Evolutionary conservation across 192 early-diverging fungal genomes (phyloP).

Genomic region (Gryganskiella cystojenkinii): DNA sequence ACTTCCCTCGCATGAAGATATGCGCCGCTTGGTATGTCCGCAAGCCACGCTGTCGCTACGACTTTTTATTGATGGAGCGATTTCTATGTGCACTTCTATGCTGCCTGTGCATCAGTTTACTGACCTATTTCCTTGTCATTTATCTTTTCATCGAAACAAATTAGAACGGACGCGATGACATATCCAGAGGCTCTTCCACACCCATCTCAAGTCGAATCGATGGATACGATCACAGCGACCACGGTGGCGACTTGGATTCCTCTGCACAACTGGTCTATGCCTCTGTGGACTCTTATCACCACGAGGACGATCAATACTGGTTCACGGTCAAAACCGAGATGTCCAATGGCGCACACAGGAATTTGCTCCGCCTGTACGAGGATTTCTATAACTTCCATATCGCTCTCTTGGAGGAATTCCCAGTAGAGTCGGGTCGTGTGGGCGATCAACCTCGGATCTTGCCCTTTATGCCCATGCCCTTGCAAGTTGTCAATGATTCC

Average conservation of each 20-base stretch:
- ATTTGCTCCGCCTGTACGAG: conserved; percentile 79
- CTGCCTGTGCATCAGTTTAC: too few species aligned
- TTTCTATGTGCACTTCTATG: too few species aligned
- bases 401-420: conserved; percentile 72
- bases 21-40: conserved; percentile 34
- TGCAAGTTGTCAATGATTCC: conserved; percentile 69
- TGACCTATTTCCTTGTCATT: not conserved
- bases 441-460: conserved; percentile 64
- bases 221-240: not conserved
- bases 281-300: conserved; percentile 72
- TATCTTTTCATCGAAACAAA: too few species aligned
- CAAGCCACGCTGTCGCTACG: too few species aligned
- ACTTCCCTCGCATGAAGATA: conserved; percentile 35
- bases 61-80: too few species aligned
- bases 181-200: not conserved
- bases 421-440: conserved; percentile 68
- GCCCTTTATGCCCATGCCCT: conserved; percentile 74
- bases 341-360: conserved; percentile 63
- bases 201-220: not conserved
- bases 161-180: not conserved
- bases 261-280: conserved; percentile 56
- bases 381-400: conserved; percentile 86
- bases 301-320: conserved; percentile 77
- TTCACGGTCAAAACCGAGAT: conserved; percentile 72
- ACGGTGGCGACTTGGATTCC: conserved; percentile 14